Base-by-base conservation (phyloP, 192 early-diverging fungal genomes). In the Gaertneriomyces sp. region DNA sequence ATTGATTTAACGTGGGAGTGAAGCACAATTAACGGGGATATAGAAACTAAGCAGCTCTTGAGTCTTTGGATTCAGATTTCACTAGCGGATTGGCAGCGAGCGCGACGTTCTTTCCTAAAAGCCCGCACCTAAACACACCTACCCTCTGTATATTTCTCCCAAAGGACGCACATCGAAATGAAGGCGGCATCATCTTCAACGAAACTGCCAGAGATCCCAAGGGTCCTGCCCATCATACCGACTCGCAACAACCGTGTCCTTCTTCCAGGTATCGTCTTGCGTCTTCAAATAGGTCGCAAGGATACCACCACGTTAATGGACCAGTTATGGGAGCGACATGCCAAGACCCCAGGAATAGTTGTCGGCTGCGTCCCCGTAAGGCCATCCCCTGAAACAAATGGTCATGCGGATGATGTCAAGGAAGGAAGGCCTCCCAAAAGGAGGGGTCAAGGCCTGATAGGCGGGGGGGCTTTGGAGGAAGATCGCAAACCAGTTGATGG, bases 201-300 rank as follows among this genome's bases (percentile, higher is more conserved):
- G 20, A 45, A 40, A 25, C 11, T 43, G 5, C 43, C 58, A 41
- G 66, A 68, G 33, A 60, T 68, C 58, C 66, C 66, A 42, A 52
- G 56, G 45, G 46, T 45, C 6, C 65, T 81, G 12, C 61, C 73
- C 33, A 55, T 81, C 40, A 57, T 78, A 9, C 79, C 79, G 7
- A 70, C 73, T 11, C 59, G 68, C 53, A 74, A 74, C 66, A 53
- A 59, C 40, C 69, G 72, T 53, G 82, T 88, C 8, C 75, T 91
- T 11, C 71, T 89, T 5, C 89, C 89, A 9, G 83, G 82, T 8
- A 74, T 86, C 6, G 82, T 88, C 9, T 69, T 84, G 41, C 77
- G 84, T 3, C 63, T 85, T n/a, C 79, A 79, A 53, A 80, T 90
- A 45, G 73, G 72, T 12, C 73, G 85, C 12, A 74, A 73, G 51